Conservation (phyloP, 2,329 filamentous ascomycete species). For the Trematosphaeria pertusa region DNA sequence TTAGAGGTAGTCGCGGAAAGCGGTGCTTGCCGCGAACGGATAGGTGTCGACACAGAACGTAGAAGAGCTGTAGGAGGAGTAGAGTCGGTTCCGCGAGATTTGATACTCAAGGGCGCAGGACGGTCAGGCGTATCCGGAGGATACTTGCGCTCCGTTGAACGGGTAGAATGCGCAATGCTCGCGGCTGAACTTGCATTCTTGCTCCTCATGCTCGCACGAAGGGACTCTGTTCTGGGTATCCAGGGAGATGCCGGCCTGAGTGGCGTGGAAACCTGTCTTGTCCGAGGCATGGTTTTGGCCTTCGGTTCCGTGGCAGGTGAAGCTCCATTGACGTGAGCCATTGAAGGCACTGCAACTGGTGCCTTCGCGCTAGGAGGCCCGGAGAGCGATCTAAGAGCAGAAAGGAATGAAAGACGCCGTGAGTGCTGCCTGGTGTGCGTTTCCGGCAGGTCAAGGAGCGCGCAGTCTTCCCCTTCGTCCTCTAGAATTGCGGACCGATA, state of each 20-base stretch:
- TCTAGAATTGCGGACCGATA: not conserved
- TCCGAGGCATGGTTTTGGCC: not conserved
- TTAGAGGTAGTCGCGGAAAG: not conserved
- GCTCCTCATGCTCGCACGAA: too few relatives aligned
- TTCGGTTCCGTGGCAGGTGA: not conserved
- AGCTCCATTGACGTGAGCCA: not conserved
- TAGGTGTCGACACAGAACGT: conserved; percentile 22
- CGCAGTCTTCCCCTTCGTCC: not conserved
- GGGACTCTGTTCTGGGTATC: not conserved
- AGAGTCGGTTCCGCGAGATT: conserved; percentile 16
- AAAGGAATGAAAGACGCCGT: too few relatives aligned
- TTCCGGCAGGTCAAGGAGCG: not conserved
- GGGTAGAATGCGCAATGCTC: not conserved
- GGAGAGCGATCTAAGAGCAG: too few relatives aligned
- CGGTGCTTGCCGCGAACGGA: too few relatives aligned
- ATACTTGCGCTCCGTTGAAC: not conserved
- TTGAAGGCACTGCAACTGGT: too few relatives aligned
- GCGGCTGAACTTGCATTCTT: not conserved
- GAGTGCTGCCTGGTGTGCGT: too few relatives aligned
- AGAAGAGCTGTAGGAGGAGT: conserved; percentile 1
- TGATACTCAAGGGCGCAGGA: conserved; percentile 31
- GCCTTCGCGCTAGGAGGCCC: too few relatives aligned
- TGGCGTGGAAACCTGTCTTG: not conserved
- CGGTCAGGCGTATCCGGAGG: conserved; percentile 31
- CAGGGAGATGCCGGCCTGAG: not conserved